phyloP scores from a whole-genome alignment of 176 grass and related monocot genomes.

The Bromus sterilis region DNA sequence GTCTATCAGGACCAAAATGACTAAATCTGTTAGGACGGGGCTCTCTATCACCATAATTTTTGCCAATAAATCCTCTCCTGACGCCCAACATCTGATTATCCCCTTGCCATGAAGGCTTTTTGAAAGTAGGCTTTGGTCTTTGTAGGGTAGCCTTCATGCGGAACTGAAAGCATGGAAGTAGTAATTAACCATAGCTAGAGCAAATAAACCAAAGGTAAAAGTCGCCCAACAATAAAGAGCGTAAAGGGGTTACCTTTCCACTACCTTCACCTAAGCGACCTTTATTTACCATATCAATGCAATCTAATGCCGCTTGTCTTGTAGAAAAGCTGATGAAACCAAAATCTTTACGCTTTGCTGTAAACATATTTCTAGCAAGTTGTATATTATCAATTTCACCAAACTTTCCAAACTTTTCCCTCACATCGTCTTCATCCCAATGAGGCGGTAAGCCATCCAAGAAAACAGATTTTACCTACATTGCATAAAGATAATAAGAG shows the following conservation, averaged over 20 bases:
- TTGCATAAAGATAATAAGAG: background rate
- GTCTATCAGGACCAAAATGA: conserved; percentile 22
- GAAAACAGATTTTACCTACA: conserved; percentile 66
- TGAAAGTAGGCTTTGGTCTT: conserved; percentile 45
- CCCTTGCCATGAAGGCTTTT: conserved; percentile 35
- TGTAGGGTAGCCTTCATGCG: conserved; percentile 45
- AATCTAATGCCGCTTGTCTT: conserved; percentile 58
- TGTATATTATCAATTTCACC: conserved; percentile 66
- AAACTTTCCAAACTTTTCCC: conserved; percentile 48
- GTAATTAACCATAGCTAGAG: background rate
- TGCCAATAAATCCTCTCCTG: conserved; percentile 40
- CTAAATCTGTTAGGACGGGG: conserved; percentile 23
- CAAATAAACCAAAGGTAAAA: conserved; percentile 8
- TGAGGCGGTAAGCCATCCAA: conserved; percentile 58
- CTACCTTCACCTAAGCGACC: conserved; percentile 39
- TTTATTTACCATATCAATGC: conserved; percentile 49
- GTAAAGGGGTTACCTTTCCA: conserved; percentile 37
- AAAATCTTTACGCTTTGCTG: conserved; percentile 59
- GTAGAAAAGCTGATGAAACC: conserved; percentile 52
- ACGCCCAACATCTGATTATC: conserved; percentile 30
- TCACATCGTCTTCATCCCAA: conserved; percentile 57
- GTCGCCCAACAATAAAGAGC: background rate
- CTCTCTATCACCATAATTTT: conserved; percentile 28
- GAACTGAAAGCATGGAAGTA: conserved; percentile 20
- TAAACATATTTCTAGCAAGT: conserved; percentile 58